These are phyloP conservation scores for Urochloa ruziziensis DNA, from an alignment of 176 grass and related monocot species.

Conservation along the genomic window DNA sequence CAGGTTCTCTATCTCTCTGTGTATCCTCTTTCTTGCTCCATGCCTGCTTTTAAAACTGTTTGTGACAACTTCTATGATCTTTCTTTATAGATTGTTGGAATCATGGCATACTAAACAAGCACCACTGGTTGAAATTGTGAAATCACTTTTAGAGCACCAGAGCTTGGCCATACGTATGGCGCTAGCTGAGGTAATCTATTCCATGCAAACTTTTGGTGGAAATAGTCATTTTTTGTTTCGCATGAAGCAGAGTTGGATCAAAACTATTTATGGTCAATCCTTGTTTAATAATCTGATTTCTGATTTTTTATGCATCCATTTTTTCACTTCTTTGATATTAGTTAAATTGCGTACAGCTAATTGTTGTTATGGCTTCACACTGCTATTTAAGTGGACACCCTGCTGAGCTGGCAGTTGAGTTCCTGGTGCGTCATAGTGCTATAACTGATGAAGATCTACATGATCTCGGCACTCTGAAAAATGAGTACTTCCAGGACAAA, in stretches of 20 bases:
- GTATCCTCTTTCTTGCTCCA: not conserved
- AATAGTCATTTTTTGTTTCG: not conserved
- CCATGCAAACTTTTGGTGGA: not conserved
- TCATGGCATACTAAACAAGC: conserved; percentile 85
- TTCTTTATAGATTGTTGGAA: conserved; percentile 76
- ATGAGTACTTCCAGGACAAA: conserved; percentile 83
- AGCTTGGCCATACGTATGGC: conserved; percentile 80
- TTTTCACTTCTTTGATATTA: conserved; percentile 24
- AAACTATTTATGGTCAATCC: not conserved
- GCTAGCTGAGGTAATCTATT: conserved; percentile 64
- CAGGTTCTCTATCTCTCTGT: conserved; percentile 48
- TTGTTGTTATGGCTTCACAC: conserved; percentile 99
- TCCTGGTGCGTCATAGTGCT: conserved; percentile 82
- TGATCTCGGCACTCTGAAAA: conserved; percentile 56
- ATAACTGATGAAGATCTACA: conserved; percentile 68
- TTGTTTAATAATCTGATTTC: conserved; percentile 16
- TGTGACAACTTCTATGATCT: not conserved
- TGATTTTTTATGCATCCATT: conserved; percentile 13
- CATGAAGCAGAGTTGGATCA: not conserved
- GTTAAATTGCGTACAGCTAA: conserved; percentile 70
- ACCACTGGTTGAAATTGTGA: conserved; percentile 83
- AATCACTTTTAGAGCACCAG: conserved; percentile 77
- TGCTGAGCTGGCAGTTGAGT: conserved; percentile 82
- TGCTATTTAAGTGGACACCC: conserved; percentile 82
- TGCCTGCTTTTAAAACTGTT: not conserved